Conservation (phyloP, 108 stramenopile species). For the Cyclotella baltica region DNA sequence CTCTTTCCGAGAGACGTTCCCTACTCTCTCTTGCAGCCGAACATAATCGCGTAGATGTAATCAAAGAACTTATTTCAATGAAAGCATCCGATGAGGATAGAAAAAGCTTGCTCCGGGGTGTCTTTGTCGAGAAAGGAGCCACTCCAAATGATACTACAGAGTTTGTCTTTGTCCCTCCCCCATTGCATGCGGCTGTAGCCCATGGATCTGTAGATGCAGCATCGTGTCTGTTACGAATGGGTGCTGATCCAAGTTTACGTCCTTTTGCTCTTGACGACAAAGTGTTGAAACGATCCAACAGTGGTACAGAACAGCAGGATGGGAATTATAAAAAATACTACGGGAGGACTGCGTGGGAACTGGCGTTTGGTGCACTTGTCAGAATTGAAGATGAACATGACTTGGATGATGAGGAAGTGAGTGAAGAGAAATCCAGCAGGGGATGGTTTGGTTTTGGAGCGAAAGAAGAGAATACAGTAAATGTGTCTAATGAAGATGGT, state of each 20-base stretch:
- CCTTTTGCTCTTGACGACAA: slow-evolving; percentile 50
- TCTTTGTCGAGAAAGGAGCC: too few relatives aligned
- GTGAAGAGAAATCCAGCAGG: slow-evolving; percentile 10
- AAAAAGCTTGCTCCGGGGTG: not conserved
- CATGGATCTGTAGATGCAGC: slow-evolving; percentile 81
- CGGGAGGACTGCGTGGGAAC: slow-evolving; percentile 79
- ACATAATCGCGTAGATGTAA: slow-evolving; percentile 89
- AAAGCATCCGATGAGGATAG: not conserved
- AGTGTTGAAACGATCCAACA: not conserved
- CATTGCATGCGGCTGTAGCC: slow-evolving; percentile 80
- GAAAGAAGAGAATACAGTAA: not conserved
- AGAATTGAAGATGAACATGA: slow-evolving; percentile 9
- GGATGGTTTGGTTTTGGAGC: slow-evolving; percentile 54
- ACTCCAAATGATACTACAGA: not conserved
- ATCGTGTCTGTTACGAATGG: slow-evolving; percentile 80
- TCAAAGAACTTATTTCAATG: slow-evolving; percentile 65
- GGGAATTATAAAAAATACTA: slow-evolving; percentile 64
- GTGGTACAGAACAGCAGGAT: slow-evolving; percentile 37
- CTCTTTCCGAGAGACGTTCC: slow-evolving; percentile 76
- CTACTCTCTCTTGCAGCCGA: slow-evolving; percentile 84
- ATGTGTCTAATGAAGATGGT: not conserved
- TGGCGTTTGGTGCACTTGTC: slow-evolving; percentile 70
- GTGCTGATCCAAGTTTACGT: slow-evolving; percentile 84
- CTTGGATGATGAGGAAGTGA: slow-evolving; percentile 25
- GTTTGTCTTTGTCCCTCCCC: slow-evolving; percentile 56